Percentiles rank a stretch among this genome's conserved stretches.
Evolutionary conservation across 2,329 filamentous ascomycete species (phyloP).

Genomic region (Fusarium sp.): DNA sequence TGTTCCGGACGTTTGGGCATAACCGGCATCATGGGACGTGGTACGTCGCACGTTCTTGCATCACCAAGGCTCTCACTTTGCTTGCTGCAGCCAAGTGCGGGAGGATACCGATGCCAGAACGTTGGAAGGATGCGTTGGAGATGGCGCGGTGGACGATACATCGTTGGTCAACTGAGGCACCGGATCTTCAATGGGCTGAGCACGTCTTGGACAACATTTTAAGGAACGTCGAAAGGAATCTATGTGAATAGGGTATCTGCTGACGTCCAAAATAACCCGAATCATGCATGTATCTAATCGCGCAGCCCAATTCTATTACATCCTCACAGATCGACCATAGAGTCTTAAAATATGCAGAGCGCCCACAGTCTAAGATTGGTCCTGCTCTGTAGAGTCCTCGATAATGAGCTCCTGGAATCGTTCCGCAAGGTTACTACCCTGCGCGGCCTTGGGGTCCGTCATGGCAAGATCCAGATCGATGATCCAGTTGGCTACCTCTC

Average conservation of each 20-base stretch:
- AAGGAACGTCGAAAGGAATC: neutral
- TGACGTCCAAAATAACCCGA: neutral
- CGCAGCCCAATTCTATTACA: neutral
- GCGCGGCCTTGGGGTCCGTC: neutral
- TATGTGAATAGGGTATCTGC: neutral
- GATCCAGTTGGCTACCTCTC: neutral
- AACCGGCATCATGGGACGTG: neutral
- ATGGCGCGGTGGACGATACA: neutral
- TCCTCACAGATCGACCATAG: neutral
- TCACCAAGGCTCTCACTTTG: neutral
- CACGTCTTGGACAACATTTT: neutral
- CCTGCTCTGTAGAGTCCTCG: no score
- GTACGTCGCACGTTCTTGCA: neutral
- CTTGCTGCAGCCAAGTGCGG: neutral
- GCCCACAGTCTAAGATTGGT: neutral
- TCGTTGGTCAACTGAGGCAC: neutral
- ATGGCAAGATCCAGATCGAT: constrained; percentile 5
- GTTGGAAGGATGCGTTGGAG: neutral
- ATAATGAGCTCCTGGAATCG: neutral
- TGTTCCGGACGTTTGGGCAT: neutral
- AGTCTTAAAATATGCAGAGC: neutral
- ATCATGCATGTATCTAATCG: neutral
- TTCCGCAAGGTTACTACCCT: neutral
- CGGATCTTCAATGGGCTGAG: neutral
- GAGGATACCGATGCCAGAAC: neutral